These are phyloP conservation scores for Irpex sp. DNA, from an alignment of 1,284 basidiomycete species.

Conservation along the genomic window DNA sequence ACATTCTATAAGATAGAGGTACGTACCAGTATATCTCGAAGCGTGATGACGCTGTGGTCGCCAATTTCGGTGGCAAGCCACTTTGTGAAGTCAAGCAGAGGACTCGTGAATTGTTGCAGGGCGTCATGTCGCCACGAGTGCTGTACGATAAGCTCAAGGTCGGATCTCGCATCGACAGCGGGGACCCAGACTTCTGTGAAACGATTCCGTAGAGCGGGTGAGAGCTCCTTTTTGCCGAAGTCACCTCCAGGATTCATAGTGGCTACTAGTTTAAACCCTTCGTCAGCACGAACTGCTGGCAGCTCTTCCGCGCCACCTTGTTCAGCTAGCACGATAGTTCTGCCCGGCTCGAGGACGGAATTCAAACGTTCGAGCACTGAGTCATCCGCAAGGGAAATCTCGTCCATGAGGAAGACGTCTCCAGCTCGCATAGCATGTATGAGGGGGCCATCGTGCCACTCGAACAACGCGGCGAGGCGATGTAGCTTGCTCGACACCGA, in stretches of 20 bases:
- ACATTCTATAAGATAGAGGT: not conserved
- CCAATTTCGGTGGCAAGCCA: constrained; percentile 75
- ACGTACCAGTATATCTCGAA: constrained; percentile 88
- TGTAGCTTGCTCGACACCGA: constrained; percentile 41
- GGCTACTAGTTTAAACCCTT: constrained; percentile 86
- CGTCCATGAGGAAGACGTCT: constrained; percentile 89
- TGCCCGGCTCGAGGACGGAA: constrained; percentile 89
- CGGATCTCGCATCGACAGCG: constrained; percentile 70
- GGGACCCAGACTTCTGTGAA: constrained; percentile 99
- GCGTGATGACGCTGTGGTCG: constrained; percentile 67
- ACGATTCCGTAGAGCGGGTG: constrained; percentile 93
- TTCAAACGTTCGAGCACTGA: constrained; percentile 97
- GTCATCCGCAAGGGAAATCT: constrained; percentile 97
- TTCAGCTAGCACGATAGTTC: constrained; percentile 92
- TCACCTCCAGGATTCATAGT: constrained; percentile 99
- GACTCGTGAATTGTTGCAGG: constrained; percentile 59
- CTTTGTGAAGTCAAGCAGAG: constrained; percentile 76
- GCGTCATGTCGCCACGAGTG: constrained; percentile 64
- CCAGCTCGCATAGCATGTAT: constrained; percentile 89
- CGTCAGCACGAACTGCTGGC: constrained; percentile 62
- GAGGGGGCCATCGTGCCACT: constrained; percentile 96
- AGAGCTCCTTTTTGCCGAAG: constrained; percentile 98
- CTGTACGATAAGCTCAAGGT: constrained; percentile 79
- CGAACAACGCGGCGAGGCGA: constrained; percentile 75
- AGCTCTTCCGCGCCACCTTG: constrained; percentile 78